Evolutionary conservation across 495 filamentous ascomycete genomes (phyloP), one percentile per base, ranked within the genome.

Genomic region (Aspergillus hancockii): DNA sequence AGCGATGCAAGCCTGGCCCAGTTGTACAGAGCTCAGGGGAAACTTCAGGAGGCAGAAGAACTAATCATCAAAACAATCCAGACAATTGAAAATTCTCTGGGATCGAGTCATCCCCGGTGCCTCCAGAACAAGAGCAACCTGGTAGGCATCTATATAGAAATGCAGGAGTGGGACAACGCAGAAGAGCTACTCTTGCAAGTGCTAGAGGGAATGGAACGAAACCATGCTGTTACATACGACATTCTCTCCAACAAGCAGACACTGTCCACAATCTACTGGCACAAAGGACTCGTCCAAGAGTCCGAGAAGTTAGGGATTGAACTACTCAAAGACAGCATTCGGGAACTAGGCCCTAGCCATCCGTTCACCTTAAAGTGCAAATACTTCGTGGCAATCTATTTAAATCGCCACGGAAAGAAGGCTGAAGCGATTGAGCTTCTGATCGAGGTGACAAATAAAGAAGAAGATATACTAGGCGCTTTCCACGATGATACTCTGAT

Each of bases 281-380:
- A 19, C 8, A 57, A 60, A 22, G 57, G 57, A 1, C 25, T 50
- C 34, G 14, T 41, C 16, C 40, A 51, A 6, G 22, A 54, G 4
- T 43, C 38, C 14, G 53, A 46, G 25, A 54, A 31, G 38, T 2
- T 57, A 3, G 49, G 54, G 30, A 18, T 25, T 4, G 31, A 57
- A 51, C 28, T 52, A 2, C 28, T 60, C 21, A 23, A 10, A 16
- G 53, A 56, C 7, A 53, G 56, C 53, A 18, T 57, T 32, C 10
- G 40, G 21, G 36, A 4, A 10, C 43, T 64, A 0, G 62, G 61
- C 0, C 23, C n/a, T 18, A 50, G 57, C 8, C 54, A 60, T 30
- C 49, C 40, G 9, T 54, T 60, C 50, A 60, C 62, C 0, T 8
- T 64, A 32, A 43, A 38, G 18, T 52, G 51, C 13, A 36, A 36